Evolutionary conservation across 23 red algal genomes (phyloP).

Genomic region (Pyropia haitanensis): DNA sequence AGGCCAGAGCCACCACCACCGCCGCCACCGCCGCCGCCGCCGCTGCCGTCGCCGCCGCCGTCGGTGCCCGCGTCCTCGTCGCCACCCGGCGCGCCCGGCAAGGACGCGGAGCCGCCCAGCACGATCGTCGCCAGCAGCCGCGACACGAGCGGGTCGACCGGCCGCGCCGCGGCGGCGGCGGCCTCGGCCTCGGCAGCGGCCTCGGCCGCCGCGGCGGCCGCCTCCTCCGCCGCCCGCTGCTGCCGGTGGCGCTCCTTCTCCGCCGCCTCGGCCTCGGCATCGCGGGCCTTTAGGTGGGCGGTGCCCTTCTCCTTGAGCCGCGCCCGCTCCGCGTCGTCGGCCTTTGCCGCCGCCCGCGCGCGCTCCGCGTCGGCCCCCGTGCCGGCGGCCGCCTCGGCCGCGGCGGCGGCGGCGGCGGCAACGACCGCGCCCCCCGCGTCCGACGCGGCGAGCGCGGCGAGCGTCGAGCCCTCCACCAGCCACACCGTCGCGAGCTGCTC

Average conservation of each 20-base stretch:
- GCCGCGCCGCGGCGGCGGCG: neutral
- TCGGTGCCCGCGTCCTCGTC: too few species aligned
- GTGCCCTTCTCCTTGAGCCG: conserved; percentile 26
- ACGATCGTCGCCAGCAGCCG: neutral
- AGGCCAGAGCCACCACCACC: too few species aligned
- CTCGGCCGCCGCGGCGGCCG: neutral
- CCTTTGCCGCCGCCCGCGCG: neutral
- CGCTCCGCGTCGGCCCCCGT: neutral
- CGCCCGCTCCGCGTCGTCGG: neutral
- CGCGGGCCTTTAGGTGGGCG: conserved; percentile 22
- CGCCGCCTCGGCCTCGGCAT: conserved; percentile 1
- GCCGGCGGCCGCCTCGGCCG: neutral
- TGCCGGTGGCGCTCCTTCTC: too few species aligned
- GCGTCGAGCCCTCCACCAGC: neutral
- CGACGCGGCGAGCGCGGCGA: conserved; percentile 6
- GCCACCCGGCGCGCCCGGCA: neutral
- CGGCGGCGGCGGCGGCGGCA: neutral
- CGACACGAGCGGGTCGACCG: neutral
- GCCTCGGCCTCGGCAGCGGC: neutral
- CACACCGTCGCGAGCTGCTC: conserved; percentile 12
- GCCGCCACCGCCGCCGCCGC: too few species aligned
- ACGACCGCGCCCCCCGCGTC: neutral
- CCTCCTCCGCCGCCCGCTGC: neutral
- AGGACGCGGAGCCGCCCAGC: neutral
- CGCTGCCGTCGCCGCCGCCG: too few species aligned